Base-by-base conservation (phyloP, 768 basidiomycete genomes). In the Lyophyllum decastes region DNA sequence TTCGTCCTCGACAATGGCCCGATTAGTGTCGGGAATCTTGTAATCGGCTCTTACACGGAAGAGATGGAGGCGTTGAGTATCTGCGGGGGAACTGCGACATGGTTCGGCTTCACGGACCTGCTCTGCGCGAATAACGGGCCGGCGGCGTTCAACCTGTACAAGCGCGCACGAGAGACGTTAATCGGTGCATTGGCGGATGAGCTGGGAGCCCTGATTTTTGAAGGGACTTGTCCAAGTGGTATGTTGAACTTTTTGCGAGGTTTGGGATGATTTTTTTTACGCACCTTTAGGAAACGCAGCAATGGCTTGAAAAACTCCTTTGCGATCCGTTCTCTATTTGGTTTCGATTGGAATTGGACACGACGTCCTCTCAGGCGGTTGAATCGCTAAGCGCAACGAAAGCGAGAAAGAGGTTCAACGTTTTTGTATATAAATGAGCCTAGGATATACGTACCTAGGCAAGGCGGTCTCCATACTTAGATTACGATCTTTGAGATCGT, bases 41-140 rank as follows among this genome's bases (percentile, higher is more conserved):
- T 7, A n/a, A 33, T 27, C 16, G 14, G 12, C 26, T 49, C 48
- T 2, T 56, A 56, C 49, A 56, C 55, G 1, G 60, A 61, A 27
- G 60, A 61, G 4, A 8, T 57, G 14, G 35, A 35, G n/a, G 26
- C 49, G 0, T 33, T 52, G 26, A 57, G 60, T 24, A 57, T 61
- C 14, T 61, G 60, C 35, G 33, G 26, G 6, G 60, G 60, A 4
- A 40, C 41, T 8, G 46, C 52, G 21, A 53, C 52, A n/a, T 57
- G 44, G 35, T 27, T 49, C 17, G 53, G 50, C 51, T 52, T 56
- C 33, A 57, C 55, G 7, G 55, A 38, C 34, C 49, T 44, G 16
- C 14, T 44, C 25, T 61, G 60, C 35, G 34, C 52, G 12, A 35
- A 56, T 7, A 34, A 50, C 9, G 19, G 45, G 17, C 25, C 21